Percentiles rank a stretch among this genome's conserved stretches.
Evolutionary conservation across 352 stramenopile genomes (phyloP).

Genomic region (Peronospora tabacina): DNA sequence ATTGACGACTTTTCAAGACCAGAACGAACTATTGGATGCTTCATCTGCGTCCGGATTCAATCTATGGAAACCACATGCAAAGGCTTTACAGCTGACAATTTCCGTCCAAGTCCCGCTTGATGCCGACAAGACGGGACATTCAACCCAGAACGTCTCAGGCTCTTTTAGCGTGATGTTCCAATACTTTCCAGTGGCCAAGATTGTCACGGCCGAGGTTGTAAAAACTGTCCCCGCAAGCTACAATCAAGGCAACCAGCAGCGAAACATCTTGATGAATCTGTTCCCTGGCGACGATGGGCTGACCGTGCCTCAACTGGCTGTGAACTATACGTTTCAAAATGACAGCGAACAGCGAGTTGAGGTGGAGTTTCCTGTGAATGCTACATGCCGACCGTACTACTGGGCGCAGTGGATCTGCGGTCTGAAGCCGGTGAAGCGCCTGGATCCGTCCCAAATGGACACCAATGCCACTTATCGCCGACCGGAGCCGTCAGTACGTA

Average conservation of each 20-base stretch:
- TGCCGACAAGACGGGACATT: conserved; percentile 25
- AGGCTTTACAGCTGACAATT: conserved; percentile 47
- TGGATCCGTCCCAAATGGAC: conserved; percentile 5
- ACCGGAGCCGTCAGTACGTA: conserved; percentile 60
- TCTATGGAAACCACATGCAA: conserved; percentile 45
- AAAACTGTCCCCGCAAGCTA: conserved; percentile 24
- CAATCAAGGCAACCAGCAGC: conserved; percentile 13
- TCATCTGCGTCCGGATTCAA: conserved; percentile 20
- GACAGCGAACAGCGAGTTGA: conserved; percentile 22
- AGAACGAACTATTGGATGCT: conserved; percentile 20
- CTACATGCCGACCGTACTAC: conserved; percentile 45
- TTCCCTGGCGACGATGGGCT: conserved; percentile 58
- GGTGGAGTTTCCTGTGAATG: conserved; percentile 37
- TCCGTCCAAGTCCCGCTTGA: conserved; percentile 24
- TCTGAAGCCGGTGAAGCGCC: conserved; percentile 41
- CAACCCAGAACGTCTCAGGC: conserved; percentile 16
- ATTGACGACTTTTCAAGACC: conserved; percentile 17
- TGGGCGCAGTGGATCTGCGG: conserved; percentile 77
- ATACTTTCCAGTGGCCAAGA: conserved; percentile 43
- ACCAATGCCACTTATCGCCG: conserved; percentile 21
- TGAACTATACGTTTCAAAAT: conserved; percentile 44
- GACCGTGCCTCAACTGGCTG: conserved; percentile 30
- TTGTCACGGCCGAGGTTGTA: conserved; percentile 52
- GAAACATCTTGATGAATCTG: conserved; percentile 43
- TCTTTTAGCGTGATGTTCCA: conserved; percentile 57